A percentile compares a stretch with the other conserved stretches of the same genome.
Conservation (phyloP, 495 filamentous ascomycete genomes). For the Aspergillus panamensis region DNA sequence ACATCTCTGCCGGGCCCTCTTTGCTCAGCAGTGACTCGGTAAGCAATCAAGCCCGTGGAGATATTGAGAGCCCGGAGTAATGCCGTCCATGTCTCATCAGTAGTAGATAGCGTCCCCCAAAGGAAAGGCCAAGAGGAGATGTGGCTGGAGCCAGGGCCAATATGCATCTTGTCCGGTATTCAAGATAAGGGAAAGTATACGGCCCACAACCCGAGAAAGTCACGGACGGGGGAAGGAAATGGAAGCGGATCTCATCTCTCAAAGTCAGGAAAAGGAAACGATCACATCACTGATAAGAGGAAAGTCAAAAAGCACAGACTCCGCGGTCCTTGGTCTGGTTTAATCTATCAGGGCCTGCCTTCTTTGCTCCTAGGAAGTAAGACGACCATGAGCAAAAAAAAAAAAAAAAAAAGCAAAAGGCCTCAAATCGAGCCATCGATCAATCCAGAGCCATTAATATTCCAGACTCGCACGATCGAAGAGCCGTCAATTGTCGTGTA, state of each 20-base stretch:
- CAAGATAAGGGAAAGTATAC: slow-evolving; percentile 7
- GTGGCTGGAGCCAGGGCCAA: slow-evolving; percentile 4
- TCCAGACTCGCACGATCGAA: not conserved
- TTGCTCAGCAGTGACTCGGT: not conserved
- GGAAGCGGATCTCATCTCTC: not conserved
- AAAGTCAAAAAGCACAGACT: not conserved
- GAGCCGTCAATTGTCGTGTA: not conserved
- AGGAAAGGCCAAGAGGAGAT: not conserved
- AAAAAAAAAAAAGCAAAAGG: not conserved
- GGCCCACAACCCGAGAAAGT: slow-evolving; percentile 1
- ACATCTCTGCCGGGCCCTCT: not conserved
- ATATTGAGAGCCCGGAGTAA: not conserved
- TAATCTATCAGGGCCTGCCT: not conserved
- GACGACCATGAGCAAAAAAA: not conserved
- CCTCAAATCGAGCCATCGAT: not conserved
- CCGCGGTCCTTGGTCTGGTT: not conserved
- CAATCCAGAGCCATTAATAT: not conserved
- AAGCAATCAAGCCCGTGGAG: not conserved
- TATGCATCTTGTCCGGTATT: not conserved
- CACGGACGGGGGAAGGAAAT: not conserved
- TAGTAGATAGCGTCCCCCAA: not conserved
- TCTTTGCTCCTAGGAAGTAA: not conserved
- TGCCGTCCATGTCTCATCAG: not conserved
- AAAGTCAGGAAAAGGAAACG: not conserved
- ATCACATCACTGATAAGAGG: not conserved